Conservation (phyloP, 495 filamentous ascomycete genomes). For the Amorphotheca resinae region DNA sequence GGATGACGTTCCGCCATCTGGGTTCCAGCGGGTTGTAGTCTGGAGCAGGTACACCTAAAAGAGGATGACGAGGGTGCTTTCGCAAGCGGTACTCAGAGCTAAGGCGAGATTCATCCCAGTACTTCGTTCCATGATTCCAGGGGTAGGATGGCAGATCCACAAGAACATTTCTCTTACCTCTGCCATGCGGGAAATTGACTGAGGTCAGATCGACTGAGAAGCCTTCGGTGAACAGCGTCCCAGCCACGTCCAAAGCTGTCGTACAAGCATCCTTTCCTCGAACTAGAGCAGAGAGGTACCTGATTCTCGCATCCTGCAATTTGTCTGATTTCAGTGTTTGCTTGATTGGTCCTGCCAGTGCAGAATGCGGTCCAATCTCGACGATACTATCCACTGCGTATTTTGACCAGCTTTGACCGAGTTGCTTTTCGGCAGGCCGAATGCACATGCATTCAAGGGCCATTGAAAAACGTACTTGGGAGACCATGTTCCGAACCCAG, state of each 20-base stretch:
- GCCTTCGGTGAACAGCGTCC: constrained; percentile 15
- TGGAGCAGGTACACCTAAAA: constrained; percentile 21
- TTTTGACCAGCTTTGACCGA: background rate
- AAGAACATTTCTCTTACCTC: constrained; percentile 20
- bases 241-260: constrained; percentile 29
- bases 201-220: constrained; percentile 21
- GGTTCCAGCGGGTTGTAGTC: constrained; percentile 21
- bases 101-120: constrained; percentile 25
- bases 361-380: constrained; percentile 54
- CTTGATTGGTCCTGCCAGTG: constrained; percentile 46
- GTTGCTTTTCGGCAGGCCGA: constrained; percentile 20
- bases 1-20: constrained; percentile 25
- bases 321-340: constrained; percentile 29
- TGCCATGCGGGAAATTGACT: background rate
- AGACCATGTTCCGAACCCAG: constrained; percentile 43
- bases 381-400: constrained; percentile 28
- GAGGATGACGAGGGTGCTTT: constrained; percentile 20
- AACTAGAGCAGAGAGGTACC: constrained; percentile 20
- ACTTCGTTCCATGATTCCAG: constrained; percentile 20
- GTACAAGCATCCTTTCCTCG: constrained; percentile 32
- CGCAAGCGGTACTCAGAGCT: constrained; percentile 22
- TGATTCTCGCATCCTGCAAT: constrained; percentile 24
- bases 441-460: background rate
- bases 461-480: constrained; percentile 34
- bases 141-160: constrained; percentile 27